A percentile compares a stretch with the other conserved stretches of the same genome.
Conservation (phyloP, 1,284 basidiomycete genomes). For the Abortiporus biennis region DNA sequence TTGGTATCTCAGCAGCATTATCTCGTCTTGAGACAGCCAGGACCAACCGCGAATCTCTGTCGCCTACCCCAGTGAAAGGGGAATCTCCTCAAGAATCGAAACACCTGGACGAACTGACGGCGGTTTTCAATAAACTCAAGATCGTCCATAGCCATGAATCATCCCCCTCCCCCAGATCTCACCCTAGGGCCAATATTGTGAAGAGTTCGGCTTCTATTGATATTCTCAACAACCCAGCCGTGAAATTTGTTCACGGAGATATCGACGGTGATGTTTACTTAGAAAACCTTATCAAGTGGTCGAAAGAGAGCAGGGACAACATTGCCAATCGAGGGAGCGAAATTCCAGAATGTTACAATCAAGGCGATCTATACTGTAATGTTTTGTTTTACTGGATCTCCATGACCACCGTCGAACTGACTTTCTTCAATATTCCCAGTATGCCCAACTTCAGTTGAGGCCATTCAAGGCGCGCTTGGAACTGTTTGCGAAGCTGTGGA, state of each 20-base stretch:
- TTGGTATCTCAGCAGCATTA: constrained; percentile 75
- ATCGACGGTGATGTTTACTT: constrained; percentile 64
- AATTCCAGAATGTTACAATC: constrained; percentile 68
- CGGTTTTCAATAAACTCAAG: constrained; percentile 50
- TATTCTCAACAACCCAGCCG: constrained; percentile 54
- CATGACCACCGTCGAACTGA: not conserved
- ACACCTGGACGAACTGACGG: constrained; percentile 44
- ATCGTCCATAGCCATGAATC: constrained; percentile 20
- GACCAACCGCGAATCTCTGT: not conserved
- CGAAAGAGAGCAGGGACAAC: constrained; percentile 57
- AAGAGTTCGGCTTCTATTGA: constrained; percentile 49
- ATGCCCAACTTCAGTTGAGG: constrained; percentile 62
- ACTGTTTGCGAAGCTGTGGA: constrained; percentile 87
- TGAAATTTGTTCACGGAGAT: constrained; percentile 72
- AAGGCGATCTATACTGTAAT: constrained; percentile 84
- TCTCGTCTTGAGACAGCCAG: constrained; percentile 53
- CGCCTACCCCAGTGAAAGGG: no score
- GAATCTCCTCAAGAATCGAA: constrained; percentile 6
- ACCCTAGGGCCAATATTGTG: constrained; percentile 36
- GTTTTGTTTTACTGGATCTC: constrained; percentile 18
- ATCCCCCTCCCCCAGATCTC: constrained; percentile 12
- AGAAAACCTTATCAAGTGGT: constrained; percentile 56
- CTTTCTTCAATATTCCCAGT: constrained; percentile 35
- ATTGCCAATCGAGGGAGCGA: constrained; percentile 66
- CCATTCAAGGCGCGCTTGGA: constrained; percentile 72